Base-by-base conservation (phyloP, 306 rosid genomes). In the Lupinus albus region DNA sequence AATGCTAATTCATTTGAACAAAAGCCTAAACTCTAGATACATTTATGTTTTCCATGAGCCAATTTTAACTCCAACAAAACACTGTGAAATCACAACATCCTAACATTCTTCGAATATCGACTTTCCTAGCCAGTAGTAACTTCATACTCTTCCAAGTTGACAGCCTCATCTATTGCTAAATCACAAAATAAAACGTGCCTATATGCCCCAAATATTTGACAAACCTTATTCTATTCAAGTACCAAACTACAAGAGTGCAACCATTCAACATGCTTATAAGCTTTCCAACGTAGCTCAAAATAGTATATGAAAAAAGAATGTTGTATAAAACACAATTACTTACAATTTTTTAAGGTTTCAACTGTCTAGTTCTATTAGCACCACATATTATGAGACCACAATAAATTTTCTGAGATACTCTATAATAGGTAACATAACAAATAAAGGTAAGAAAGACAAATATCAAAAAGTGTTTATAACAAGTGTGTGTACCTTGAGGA, bases 401-500 rank as follows among this genome's bases (percentile, higher is more conserved):
- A 35, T 6, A 35, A 35, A 35, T 35, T 7, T 35, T 35, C 39
- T 35, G 39, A 35, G 8, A 35, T 35, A 6, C 6, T 33, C 6
- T 33, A 33, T 1, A 33, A 67, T 35, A 33, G 38, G 8, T 33
- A 33, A 33, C 38, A 33, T 32, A 32, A 32, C 33, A 41, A 5
- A 21, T 13, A 11, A 41, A 21, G 28, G 28, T 21, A 3, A 21
- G 28, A 21, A 21, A 52, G 10, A 56, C 10, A 12, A 72, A 20
- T 12, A 70, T n/a, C n/a, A n/a, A n/a, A n/a, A n/a, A 1, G 3
- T 21, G 3, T 21, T 11, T 35, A 11, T 4, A 49, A 52, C 16
- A 46, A 45, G 17, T 5, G 32, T 66, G 88, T 89, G 28, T 21
- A 21, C 28, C 95, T 80, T 62, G 73, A 45, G 90, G 73, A 2